phyloP scores from a whole-genome alignment of 2,329 filamentous ascomycete genomes.

The Microdochium nivale region DNA sequence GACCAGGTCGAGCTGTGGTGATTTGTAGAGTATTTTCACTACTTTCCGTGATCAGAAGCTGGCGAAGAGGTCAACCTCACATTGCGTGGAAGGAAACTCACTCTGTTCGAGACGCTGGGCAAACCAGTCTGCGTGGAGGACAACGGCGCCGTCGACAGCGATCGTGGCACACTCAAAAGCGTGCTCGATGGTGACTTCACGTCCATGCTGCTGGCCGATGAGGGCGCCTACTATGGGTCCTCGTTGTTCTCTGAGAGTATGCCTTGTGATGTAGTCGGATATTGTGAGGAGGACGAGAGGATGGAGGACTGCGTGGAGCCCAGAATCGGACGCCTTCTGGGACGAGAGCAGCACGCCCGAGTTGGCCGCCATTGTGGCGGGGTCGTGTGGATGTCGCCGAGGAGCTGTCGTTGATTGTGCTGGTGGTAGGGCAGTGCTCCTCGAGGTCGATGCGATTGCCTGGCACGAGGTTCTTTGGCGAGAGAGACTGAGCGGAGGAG shows the following conservation, averaged over 20 bases:
- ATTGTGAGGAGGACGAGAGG: slow-evolving; percentile 93
- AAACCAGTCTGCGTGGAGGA: slow-evolving; percentile 67
- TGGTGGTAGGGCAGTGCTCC: not conserved
- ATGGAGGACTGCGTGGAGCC: slow-evolving; percentile 76
- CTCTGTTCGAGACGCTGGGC: slow-evolving; percentile 73
- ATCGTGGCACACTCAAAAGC: slow-evolving; percentile 73
- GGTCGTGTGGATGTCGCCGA: slow-evolving; percentile 1
- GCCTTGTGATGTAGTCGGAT: slow-evolving; percentile 91
- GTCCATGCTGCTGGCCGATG: slow-evolving; percentile 85
- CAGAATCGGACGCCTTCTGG: slow-evolving; percentile 61
- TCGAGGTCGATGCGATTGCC: not conserved
- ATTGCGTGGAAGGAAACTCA: slow-evolving; percentile 32
- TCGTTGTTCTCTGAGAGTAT: slow-evolving; percentile 65
- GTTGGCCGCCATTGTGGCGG: slow-evolving; percentile 36
- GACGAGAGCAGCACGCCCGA: slow-evolving; percentile 54
- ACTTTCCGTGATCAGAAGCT: not conserved
- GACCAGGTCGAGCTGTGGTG: slow-evolving; percentile 73
- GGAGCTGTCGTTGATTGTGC: slow-evolving; percentile 1
- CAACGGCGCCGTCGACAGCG: slow-evolving; percentile 44
- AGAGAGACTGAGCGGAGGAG: no score
- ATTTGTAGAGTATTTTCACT: slow-evolving; percentile 88
- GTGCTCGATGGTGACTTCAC: slow-evolving; percentile 85
- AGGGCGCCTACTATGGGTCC: slow-evolving; percentile 79
- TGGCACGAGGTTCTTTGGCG: no score
- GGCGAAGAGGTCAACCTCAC: not conserved